phyloP scores from a whole-genome alignment of 495 filamentous ascomycete species.

The Pseudotulostoma volvatum region DNA sequence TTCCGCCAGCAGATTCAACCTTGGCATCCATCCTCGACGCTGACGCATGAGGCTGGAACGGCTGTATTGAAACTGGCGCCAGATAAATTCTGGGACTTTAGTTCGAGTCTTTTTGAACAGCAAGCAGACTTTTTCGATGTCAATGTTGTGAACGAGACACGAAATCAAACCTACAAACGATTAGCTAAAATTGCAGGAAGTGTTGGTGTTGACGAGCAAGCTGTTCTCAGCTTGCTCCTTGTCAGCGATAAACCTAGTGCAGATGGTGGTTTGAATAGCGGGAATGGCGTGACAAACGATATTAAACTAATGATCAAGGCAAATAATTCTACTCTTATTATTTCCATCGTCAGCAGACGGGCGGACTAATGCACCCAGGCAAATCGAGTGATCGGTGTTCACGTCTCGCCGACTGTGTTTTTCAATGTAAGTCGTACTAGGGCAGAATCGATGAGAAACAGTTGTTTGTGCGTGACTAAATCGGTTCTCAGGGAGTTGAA shows the following conservation, averaged over 20 bases:
- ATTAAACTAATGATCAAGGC: constrained; percentile 73
- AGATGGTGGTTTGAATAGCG: constrained; percentile 52
- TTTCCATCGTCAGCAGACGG: too few species aligned
- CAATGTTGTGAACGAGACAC: constrained; percentile 58
- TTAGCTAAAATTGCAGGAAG: constrained; percentile 51
- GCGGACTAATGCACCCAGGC: too few species aligned
- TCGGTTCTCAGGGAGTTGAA: constrained; percentile 43
- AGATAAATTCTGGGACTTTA: constrained; percentile 62
- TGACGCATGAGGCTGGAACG: constrained; percentile 71
- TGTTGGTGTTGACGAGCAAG: constrained; percentile 48
- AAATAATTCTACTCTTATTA: constrained; percentile 5
- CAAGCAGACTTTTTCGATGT: constrained; percentile 70
- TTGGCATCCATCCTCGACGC: constrained; percentile 84
- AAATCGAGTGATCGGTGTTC: constrained; percentile 58
- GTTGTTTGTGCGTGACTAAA: constrained; percentile 13
- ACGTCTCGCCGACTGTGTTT: constrained; percentile 78
- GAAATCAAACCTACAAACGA: constrained; percentile 71
- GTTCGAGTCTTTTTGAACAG: constrained; percentile 48
- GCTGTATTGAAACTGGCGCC: constrained; percentile 56
- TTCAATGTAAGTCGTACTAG: constrained; percentile 43
- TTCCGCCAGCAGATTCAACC: constrained; percentile 89
- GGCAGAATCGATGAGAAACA: constrained; percentile 2
- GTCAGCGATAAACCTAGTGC: constrained; percentile 44
- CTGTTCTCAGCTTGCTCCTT: constrained; percentile 46
- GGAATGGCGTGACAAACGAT: constrained; percentile 66